A percentile compares a stretch with the other conserved stretches of the same genome.
These are phyloP conservation scores for Linnemannia elongata DNA, from an alignment of 192 early-diverging fungal species.

Conservation along the genomic window DNA sequence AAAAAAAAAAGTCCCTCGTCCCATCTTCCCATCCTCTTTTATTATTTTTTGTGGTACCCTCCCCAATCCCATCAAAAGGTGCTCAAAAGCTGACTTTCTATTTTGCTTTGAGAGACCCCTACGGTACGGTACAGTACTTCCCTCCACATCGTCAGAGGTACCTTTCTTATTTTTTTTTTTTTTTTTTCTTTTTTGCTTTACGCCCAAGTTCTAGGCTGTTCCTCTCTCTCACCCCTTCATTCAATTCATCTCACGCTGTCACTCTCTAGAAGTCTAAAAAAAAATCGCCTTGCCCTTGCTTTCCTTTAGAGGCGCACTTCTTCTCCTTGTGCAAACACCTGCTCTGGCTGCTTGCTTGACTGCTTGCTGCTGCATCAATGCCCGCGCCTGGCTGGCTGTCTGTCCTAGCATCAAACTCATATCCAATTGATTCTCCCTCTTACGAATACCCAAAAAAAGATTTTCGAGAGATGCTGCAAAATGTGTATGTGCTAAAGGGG, in stretches of 20 bases:
- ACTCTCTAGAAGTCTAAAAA: too few species aligned
- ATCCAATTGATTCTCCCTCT: too few species aligned
- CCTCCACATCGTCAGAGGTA: not conserved
- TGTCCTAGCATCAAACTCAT: too few species aligned
- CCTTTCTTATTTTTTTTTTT: not conserved
- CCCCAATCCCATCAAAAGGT: not conserved
- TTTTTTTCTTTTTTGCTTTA: not conserved
- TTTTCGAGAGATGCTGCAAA: not conserved
- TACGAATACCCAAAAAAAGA: not conserved
- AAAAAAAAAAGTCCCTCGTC: not conserved
- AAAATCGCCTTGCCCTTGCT: too few species aligned
- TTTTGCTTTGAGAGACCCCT: not conserved
- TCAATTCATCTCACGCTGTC: too few species aligned
- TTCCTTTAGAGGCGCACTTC: too few species aligned
- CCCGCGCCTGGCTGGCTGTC: too few species aligned
- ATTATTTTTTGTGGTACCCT: constrained; percentile 1
- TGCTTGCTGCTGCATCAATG: too few species aligned
- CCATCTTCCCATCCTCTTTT: constrained; percentile 1
- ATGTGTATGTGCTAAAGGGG: not conserved
- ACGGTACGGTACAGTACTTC: not conserved
- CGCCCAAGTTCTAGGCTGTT: constrained; percentile 1
- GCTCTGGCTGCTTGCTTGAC: too few species aligned
- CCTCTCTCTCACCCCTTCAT: not conserved
- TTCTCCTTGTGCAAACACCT: too few species aligned
- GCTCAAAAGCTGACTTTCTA: not conserved